These are phyloP conservation scores for Testicularia cyperi DNA, from an alignment of 1,284 basidiomycete genomes.

Conservation along the genomic window DNA sequence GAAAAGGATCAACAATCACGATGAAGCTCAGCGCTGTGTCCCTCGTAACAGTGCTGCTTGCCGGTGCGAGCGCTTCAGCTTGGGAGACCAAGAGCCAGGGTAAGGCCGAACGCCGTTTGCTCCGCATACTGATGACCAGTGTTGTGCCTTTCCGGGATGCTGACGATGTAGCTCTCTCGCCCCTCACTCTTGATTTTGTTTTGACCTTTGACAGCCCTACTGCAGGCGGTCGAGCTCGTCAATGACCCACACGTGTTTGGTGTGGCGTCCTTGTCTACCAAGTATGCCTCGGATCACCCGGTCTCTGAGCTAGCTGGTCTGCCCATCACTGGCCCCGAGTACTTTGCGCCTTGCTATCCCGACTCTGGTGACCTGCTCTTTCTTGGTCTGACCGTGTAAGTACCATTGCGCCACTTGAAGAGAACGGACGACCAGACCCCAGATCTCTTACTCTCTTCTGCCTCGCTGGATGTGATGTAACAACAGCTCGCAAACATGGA, in stretches of 20 bases:
- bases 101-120: no score
- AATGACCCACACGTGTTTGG: constrained; percentile 31
- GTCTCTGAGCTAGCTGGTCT: constrained; percentile 24
- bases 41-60: no score
- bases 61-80: no score
- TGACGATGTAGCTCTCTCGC: no score
- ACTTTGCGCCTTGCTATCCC: constrained; percentile 53
- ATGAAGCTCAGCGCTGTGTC: no score
- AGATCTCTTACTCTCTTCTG: no score
- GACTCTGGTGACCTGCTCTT: constrained; percentile 48
- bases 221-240: constrained; percentile 31
- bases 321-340: constrained; percentile 46
- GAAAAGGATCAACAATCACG: no score
- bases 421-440: neutral
- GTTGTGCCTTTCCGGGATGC: no score
- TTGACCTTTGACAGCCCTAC: constrained; percentile 4
- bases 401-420: neutral
- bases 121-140: no score
- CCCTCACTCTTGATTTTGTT: no score
- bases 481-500: constrained; percentile 51
- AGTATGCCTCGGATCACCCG: constrained; percentile 26
- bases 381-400: constrained; percentile 51
- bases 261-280: constrained; percentile 43
- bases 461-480: neutral
- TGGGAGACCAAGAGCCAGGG: neutral